phyloP scores from a whole-genome alignment of 768 basidiomycete genomes.

The Kondoa subrosea region DNA sequence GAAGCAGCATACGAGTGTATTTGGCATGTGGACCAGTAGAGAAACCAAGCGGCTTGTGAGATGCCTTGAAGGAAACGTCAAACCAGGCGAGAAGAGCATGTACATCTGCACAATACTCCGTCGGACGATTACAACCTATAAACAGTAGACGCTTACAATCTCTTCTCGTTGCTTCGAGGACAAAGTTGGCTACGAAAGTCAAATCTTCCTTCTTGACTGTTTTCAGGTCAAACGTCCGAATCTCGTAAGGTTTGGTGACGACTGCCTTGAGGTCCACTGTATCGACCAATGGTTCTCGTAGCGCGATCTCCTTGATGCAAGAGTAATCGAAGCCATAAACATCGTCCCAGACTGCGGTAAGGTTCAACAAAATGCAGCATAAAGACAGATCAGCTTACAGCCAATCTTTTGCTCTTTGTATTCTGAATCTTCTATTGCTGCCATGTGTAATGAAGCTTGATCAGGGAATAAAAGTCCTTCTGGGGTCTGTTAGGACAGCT shows the following conservation, averaged over 20 bases:
- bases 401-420: slow-evolving; percentile 99
- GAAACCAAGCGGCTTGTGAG: slow-evolving; percentile 88
- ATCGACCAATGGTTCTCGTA: slow-evolving; percentile 90
- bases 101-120: slow-evolving; percentile 43
- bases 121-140: neutral
- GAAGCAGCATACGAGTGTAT: slow-evolving; percentile 33
- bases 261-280: slow-evolving; percentile 95
- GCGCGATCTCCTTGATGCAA: slow-evolving; percentile 95
- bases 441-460: slow-evolving; percentile 74
- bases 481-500: slow-evolving; percentile 35
- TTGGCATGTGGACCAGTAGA: slow-evolving; percentile 95
- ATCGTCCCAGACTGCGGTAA: slow-evolving; percentile 94
- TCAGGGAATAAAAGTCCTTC: slow-evolving; percentile 92
- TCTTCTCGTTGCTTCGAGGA: slow-evolving; percentile 62
- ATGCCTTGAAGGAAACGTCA: slow-evolving; percentile 85
- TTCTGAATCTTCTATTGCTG: slow-evolving; percentile 96
- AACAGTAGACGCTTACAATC: slow-evolving; percentile 52
- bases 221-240: slow-evolving; percentile 82
- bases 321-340: slow-evolving; percentile 99
- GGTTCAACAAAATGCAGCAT: neutral
- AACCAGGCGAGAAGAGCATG: slow-evolving; percentile 99
- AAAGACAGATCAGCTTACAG: slow-evolving; percentile 44
- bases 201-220: slow-evolving; percentile 93
- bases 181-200: slow-evolving; percentile 63
- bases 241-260: slow-evolving; percentile 72